Evolutionary conservation across 768 basidiomycete genomes (phyloP), one percentile per base, ranked within the genome.

Genomic region (Naganishia onofrii): DNA sequence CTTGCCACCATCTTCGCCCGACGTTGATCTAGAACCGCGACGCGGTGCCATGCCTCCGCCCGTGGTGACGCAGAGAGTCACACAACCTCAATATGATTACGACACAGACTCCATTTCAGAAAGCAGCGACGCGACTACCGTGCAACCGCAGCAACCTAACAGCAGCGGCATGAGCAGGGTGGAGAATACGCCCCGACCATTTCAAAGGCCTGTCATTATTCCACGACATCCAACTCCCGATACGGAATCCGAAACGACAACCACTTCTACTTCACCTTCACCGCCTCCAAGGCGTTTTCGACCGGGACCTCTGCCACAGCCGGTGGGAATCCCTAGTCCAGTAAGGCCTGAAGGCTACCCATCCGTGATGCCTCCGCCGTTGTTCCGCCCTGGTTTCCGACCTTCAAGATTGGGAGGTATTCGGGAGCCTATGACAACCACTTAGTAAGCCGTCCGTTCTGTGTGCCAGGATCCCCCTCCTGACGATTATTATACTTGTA

Each of bases 371-470:
- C 54, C 60, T 3, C 69, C 69, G 19, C 60, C 51, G 3, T 56
- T 58, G 19, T 56, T 65, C 60, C 42, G 58, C 3, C 66, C 74
- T 58, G 71, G 54, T 55, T 42, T 60, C 52, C 21, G 71, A 32
- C 71, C 72, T 77, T 65, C 77, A 74, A 60, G 70, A 77, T 73
- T 81, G 38, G 81, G 79, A 52, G 76, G 76, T 70, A 72, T 76
- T 44, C 73, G 80, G 48, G 78, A 81, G 74, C 78, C 80, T 15
- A 79, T 81, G 48, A 79, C 79, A 52, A 79, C 79, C 48, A 80
- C 79, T 51, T 80, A 79, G 75, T 80, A 55, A 68, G 67, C 48
- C 70, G 3, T 15, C 15, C 42, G 2, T 34, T n/a, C 9, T 19
- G 13, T 9, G 28, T 68, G 9, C 58, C 6, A 55, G 51, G 65